Base-by-base conservation (phyloP, 768 basidiomycete species). In the Nevesoporus exiguus region DNA sequence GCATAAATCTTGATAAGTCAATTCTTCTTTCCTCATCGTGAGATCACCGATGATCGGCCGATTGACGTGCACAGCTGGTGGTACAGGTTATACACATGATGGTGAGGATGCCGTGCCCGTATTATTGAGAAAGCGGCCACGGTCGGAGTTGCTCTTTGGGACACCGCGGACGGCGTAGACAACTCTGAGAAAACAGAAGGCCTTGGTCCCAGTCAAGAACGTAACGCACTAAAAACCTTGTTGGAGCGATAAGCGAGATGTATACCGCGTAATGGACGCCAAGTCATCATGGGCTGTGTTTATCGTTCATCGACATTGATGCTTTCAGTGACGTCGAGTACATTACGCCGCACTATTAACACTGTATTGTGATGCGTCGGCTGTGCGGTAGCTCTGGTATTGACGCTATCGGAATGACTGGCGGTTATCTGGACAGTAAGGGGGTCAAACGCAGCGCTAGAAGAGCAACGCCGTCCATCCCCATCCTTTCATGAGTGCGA, bases 161-260 rank as follows among this genome's bases (percentile, higher is more conserved):
- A 39, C 46, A 5, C 24, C 27, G 7, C 15, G n/a, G 30, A 24
- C 11, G 25, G 34, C 6, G 41, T 42, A 9, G n/a, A 22, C 11
- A 19, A 22, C 3, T 33, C 47, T n/a, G n/a, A n/a, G n/a, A n/a
- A 37, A 58, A 34, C 41, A 61, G 37, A 52, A 51, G 11, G 19
- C n/a, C n/a, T n/a, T n/a, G 24, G 4, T 5, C 30, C 36, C 13
- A 24, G n/a, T 15, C 11, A 57, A 4, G 36, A 49, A 24, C n/a
- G 0, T 3, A 47, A n/a, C n/a, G n/a, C n/a, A n/a, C n/a, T 34
- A 17, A 21, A 45, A 39, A 34, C 13, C 5, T 29, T n/a, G 34
- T 53, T 22, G 22, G 31, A 41, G 45, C 22, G 13, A 4, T n/a
- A 17, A 36, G n/a, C 17, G 41, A 42, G 41, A 19, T 21, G 8